phyloP scores from a whole-genome alignment of 148 eudicot genomes.

The Pouteria glomerata region DNA sequence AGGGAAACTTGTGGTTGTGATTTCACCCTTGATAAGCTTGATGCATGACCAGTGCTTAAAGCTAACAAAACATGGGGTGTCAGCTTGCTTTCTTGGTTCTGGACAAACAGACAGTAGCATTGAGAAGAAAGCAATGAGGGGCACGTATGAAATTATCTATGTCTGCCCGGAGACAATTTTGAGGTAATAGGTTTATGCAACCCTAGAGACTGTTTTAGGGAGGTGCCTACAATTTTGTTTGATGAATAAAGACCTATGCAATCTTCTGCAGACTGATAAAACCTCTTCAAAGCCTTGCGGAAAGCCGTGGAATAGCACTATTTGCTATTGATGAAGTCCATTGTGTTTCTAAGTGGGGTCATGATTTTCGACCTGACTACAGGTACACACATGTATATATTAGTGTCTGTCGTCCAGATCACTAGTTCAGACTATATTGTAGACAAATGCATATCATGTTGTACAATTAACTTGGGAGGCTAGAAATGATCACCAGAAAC shows the following conservation, averaged over 20 bases:
- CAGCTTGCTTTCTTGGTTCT: slow-evolving; percentile 97
- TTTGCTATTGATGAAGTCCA: slow-evolving; percentile 97
- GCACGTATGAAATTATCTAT: slow-evolving; percentile 66
- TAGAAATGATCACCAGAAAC: background rate
- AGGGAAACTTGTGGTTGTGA: slow-evolving; percentile 84
- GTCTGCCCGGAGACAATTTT: slow-evolving; percentile 90
- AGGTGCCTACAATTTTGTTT: background rate
- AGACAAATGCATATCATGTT: background rate
- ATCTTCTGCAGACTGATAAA: slow-evolving; percentile 55
- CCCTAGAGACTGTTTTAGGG: background rate
- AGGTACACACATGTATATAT: too few relatives aligned
- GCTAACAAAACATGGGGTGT: slow-evolving; percentile 78
- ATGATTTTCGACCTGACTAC: slow-evolving; percentile 96
- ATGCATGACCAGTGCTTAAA: slow-evolving; percentile 98
- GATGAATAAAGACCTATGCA: background rate
- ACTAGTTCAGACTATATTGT: background rate
- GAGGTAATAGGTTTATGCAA: slow-evolving; percentile 37
- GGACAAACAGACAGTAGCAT: slow-evolving; percentile 79
- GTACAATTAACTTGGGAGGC: background rate
- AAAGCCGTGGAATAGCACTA: slow-evolving; percentile 74
- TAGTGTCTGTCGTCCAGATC: too few relatives aligned
- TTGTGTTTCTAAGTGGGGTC: slow-evolving; percentile 98
- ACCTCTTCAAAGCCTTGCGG: slow-evolving; percentile 84
- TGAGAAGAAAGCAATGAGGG: slow-evolving; percentile 83
- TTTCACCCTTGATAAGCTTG: slow-evolving; percentile 93